phyloP scores from a whole-genome alignment of 176 grass and related monocot species.

The Thinopyrum elongatum region DNA sequence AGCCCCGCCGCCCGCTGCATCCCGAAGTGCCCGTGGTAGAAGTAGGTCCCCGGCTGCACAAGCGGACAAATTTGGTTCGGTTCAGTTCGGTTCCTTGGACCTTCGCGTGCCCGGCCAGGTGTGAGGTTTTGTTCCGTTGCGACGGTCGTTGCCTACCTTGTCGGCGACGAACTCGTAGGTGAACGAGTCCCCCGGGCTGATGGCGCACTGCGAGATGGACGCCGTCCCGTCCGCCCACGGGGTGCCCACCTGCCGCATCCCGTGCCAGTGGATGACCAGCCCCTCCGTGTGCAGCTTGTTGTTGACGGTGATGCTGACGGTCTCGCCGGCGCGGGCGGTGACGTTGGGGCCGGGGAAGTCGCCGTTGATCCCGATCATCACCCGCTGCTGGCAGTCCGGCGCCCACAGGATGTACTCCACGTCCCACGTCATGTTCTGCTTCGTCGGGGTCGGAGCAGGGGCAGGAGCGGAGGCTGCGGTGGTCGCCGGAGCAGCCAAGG shows the following conservation, averaged over 20 bases:
- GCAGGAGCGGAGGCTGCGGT: background rate
- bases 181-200: background rate
- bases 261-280: constrained; percentile 43
- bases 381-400: constrained; percentile 38
- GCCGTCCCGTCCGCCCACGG: constrained; percentile 33
- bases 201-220: constrained; percentile 26
- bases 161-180: constrained; percentile 16
- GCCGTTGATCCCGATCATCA: constrained; percentile 40
- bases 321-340: constrained; percentile 9
- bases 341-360: constrained; percentile 28
- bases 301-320: background rate
- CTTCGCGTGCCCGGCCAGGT: background rate
- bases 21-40: constrained; percentile 90
- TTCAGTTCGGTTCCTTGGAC: background rate
- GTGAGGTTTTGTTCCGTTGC: background rate
- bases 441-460: background rate
- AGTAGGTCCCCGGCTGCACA: constrained; percentile 60
- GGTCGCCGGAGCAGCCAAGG: background rate
- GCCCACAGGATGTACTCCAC: constrained; percentile 37
- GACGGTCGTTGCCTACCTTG: background rate
- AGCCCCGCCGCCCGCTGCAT: constrained; percentile 85
- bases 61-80: background rate
- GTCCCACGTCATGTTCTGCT: background rate
- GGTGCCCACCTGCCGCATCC: constrained; percentile 29
- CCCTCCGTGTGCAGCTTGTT: constrained; percentile 36